Evolutionary conservation across 2,329 filamentous ascomycete species (phyloP).

Genomic region (Didymella pomorum): DNA sequence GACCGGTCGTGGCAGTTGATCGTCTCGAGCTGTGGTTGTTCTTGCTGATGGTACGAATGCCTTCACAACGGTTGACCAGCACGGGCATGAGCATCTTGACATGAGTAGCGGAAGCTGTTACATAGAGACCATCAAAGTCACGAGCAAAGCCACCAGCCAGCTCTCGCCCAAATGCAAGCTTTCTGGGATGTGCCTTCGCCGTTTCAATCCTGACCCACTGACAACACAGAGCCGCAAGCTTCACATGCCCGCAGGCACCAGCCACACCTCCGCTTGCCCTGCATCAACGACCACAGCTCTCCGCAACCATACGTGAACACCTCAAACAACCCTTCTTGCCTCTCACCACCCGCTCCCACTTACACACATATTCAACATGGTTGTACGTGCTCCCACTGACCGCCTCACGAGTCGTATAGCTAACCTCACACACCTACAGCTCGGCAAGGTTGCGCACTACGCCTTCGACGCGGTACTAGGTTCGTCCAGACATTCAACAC

Average conservation of each 20-base stretch:
- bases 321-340: not conserved
- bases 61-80: not conserved
- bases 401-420: slow-evolving; percentile 42
- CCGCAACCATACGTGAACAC: slow-evolving; percentile 7
- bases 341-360: not conserved
- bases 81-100: not conserved
- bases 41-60: not conserved
- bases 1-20: not conserved
- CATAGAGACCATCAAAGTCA: not conserved
- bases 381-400: slow-evolving; percentile 41
- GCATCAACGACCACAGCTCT: slow-evolving; percentile 27
- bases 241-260: slow-evolving; percentile 33
- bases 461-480: slow-evolving; percentile 93
- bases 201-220: slow-evolving; percentile 21
- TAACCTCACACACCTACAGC: slow-evolving; percentile 71
- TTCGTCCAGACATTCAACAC: slow-evolving; percentile 58
- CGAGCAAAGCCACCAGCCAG: not conserved
- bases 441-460: slow-evolving; percentile 93
- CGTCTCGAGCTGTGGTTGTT: not conserved
- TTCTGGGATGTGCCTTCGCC: slow-evolving; percentile 9
- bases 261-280: slow-evolving; percentile 33
- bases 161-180: not conserved
- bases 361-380: slow-evolving; percentile 38
- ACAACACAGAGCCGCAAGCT: slow-evolving; percentile 33
- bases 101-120: slow-evolving; percentile 6